Evolutionary conservation across 2,329 filamentous ascomycete species (phyloP).

Genomic region (Xylogone sp.): DNA sequence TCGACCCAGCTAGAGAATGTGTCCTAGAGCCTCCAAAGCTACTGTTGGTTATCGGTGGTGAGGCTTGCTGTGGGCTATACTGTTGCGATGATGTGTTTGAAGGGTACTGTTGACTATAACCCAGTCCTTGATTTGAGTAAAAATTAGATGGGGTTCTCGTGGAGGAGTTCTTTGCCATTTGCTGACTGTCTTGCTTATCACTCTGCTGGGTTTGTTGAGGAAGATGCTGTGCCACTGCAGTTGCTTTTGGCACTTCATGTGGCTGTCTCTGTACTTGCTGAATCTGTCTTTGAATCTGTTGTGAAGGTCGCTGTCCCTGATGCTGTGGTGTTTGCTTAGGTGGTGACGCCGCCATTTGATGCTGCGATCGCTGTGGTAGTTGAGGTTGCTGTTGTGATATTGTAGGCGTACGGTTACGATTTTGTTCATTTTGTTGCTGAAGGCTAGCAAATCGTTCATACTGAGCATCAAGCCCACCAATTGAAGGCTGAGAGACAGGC

Average conservation of each 20-base stretch:
- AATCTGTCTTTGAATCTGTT: conserved; percentile 19
- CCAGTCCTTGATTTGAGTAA: conserved; percentile 20
- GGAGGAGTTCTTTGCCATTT: conserved; percentile 15
- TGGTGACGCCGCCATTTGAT: conserved; percentile 16
- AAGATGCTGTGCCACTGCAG: conserved; percentile 2
- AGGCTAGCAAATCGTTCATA: conserved; percentile 26
- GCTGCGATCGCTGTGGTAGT: conserved; percentile 19
- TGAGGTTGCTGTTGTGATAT: conserved; percentile 18
- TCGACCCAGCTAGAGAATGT: conserved; percentile 21
- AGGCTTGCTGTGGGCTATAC: conserved; percentile 23
- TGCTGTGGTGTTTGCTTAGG: conserved; percentile 15
- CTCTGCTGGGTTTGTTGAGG: conserved; percentile 15
- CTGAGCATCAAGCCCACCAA: conserved; percentile 29
- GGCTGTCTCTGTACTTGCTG: conserved; percentile 18
- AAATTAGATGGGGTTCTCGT: conserved; percentile 19
- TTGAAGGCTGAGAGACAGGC: conserved; percentile 23
- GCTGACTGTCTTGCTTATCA: conserved; percentile 21
- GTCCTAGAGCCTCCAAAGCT: conserved; percentile 19
- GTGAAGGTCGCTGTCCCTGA: conserved; percentile 11
- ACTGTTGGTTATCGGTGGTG: conserved; percentile 23
- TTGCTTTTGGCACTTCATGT: conserved; percentile 17
- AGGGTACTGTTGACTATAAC: conserved; percentile 26
- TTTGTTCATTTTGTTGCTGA: conserved; percentile 15
- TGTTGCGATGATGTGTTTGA: conserved; percentile 26
- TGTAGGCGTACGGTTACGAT: conserved; percentile 21